Evolutionary conservation across 2,329 filamentous ascomycete species (phyloP).

Genomic region (Aaosphaeria pasadenensis): DNA sequence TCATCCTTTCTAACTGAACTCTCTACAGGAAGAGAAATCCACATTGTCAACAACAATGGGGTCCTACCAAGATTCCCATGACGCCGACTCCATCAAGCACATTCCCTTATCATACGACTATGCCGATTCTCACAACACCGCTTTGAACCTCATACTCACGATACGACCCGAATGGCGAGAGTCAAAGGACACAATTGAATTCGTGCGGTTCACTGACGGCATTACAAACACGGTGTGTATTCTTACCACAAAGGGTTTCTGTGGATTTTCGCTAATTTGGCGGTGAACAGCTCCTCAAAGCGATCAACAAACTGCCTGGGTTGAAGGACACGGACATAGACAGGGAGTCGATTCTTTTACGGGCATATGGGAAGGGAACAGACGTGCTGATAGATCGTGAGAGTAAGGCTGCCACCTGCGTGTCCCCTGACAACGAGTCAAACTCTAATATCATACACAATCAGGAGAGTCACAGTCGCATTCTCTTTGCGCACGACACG

Average conservation of each 20-base stretch:
- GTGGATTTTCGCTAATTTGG: constrained; percentile 4
- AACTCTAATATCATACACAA: constrained; percentile 6
- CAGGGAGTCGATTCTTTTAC: constrained; percentile 78
- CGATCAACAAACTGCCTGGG: constrained; percentile 66
- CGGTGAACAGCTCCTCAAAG: constrained; percentile 60
- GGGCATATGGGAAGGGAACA: constrained; percentile 92
- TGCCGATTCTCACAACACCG: constrained; percentile 73
- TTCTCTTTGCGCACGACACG: constrained; percentile 77
- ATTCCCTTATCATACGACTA: constrained; percentile 78
- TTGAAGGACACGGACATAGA: constrained; percentile 76
- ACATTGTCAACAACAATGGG: constrained; percentile 5
- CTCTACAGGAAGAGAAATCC: too few relatives aligned
- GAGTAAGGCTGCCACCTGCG: constrained; percentile 53
- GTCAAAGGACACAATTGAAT: constrained; percentile 71
- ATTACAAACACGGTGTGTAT: constrained; percentile 83
- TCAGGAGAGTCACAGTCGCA: constrained; percentile 66
- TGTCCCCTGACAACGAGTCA: constrained; percentile 14
- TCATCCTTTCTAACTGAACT: too few relatives aligned
- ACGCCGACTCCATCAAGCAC: constrained; percentile 41
- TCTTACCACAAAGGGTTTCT: background rate
- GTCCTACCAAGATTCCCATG: constrained; percentile 4
- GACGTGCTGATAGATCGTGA: constrained; percentile 95
- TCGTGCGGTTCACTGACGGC: constrained; percentile 91
- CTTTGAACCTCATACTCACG: constrained; percentile 72
- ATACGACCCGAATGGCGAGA: constrained; percentile 81